These are phyloP conservation scores for Aspergillus pseudotamarii DNA, from an alignment of 2,329 filamentous ascomycete genomes.

Conservation along the genomic window DNA sequence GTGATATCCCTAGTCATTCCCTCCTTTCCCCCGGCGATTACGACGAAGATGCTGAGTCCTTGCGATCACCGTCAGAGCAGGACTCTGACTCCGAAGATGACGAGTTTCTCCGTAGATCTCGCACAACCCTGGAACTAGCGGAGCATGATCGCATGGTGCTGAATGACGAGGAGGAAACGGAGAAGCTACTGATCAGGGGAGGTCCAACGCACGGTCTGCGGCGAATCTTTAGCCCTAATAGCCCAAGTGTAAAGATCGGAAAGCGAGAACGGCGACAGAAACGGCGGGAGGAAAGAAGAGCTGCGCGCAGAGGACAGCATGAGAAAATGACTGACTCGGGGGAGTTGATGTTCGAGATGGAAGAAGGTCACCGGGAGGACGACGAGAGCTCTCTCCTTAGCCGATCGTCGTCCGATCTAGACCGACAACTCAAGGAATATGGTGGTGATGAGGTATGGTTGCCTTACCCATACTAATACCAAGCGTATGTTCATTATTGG, in stretches of 20 bases:
- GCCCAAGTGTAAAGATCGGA: conserved; percentile 54
- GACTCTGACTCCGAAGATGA: conserved; percentile 79
- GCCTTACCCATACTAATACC: conserved; percentile 5
- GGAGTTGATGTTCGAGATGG: conserved; percentile 86
- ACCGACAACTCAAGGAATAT: conserved; percentile 42
- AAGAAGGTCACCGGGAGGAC: conserved; percentile 69
- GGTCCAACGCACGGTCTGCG: conserved; percentile 39
- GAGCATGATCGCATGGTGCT: conserved; percentile 71
- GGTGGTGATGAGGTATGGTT: conserved; percentile 31
- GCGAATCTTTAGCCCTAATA: conserved; percentile 46
- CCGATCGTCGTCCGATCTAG: conserved; percentile 60
- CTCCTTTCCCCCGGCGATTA: conserved; percentile 67
- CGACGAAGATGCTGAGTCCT: conserved; percentile 69
- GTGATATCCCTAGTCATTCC: conserved; percentile 38
- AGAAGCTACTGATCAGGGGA: conserved; percentile 50
- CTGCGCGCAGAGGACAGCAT: conserved; percentile 50
- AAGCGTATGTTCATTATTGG: not conserved
- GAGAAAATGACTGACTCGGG: conserved; percentile 66
- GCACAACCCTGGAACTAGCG: conserved; percentile 70
- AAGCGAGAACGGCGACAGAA: conserved; percentile 54
- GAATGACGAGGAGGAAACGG: conserved; percentile 70
- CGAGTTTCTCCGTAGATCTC: conserved; percentile 64
- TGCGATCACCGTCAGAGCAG: conserved; percentile 66
- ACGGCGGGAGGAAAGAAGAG: conserved; percentile 49
- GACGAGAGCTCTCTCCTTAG: conserved; percentile 62